Evolutionary conservation across 1,139 yeast genomes (phyloP), one percentile per base, ranked within the genome.

Genomic region (Yamadazyma friedrichii): DNA sequence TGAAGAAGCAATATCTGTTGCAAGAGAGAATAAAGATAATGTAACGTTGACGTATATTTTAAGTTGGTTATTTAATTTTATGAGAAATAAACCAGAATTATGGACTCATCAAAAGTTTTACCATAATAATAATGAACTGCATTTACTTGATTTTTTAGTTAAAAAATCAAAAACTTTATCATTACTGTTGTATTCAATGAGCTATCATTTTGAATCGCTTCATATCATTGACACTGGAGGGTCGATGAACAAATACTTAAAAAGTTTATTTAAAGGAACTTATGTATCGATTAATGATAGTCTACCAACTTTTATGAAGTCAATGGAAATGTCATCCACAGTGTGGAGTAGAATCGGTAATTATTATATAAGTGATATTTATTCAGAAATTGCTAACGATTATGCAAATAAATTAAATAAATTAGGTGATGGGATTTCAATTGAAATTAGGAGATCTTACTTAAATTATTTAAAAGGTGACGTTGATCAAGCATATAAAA

Each of bases 1-100:
- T 4, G 88, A 85, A 49, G 97, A 89, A 56, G 94, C 97, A 0
- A 84, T 89, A 3, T 73, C 87, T 3, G 91, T 89, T 2, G 96
- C 96, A 0, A 68, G 97, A 51, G 96, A 89, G 54, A 84, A 86
- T 52, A 83, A 82, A 49, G 96, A 89, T 58, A 73, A 78, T 45
- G 67, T 74, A 10, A 87, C 95, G 15, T 67, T 89, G 31, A 84
- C 88, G 12, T 83, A 82, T 50, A 76, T 89, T n/a, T 65, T 88
- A 35, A 76, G 91, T 8, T 88, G 96, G 95, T 67, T 88, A 1
- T 82, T 82, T 54, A 78, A 82, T 47, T 86, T 86, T 49, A 70
- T 87, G 55, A 79, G 79, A 45, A 76, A 78, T 46, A 76, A 82
- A 49, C 95, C 96, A 0, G 71, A 76, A 30, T 59, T 82, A 31